Evolutionary conservation across 148 eudicot species (phyloP).

Genomic region (Vaccinium corymbosum): DNA sequence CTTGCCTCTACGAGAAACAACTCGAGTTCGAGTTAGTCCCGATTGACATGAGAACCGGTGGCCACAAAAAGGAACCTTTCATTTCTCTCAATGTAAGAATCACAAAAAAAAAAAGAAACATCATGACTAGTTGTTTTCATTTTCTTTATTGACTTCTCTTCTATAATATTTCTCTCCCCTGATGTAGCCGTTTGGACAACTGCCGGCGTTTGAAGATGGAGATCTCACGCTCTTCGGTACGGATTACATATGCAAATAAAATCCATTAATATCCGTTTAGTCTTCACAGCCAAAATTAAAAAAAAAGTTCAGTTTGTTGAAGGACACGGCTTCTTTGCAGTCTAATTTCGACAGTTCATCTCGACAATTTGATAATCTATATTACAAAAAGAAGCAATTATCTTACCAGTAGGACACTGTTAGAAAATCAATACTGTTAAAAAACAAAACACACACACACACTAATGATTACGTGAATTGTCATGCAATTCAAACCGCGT

Average conservation of each 20-base stretch:
- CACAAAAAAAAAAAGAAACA: too few relatives aligned
- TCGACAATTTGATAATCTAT: too few relatives aligned
- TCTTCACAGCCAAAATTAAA: background rate
- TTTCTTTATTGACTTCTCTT: background rate
- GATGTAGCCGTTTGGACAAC: conserved; percentile 45
- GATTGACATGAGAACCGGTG: conserved; percentile 32
- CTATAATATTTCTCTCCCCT: background rate
- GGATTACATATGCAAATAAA: background rate
- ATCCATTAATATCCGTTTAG: background rate
- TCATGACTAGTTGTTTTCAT: too few relatives aligned
- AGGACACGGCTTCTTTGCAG: too few relatives aligned
- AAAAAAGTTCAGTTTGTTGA: too few relatives aligned
- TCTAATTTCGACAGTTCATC: too few relatives aligned
- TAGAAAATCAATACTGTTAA: too few relatives aligned
- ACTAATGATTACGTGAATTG: too few relatives aligned
- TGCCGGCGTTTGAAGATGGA: conserved; percentile 46
- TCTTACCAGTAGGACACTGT: too few relatives aligned
- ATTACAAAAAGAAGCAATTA: too few relatives aligned
- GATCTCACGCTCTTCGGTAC: conserved; percentile 42
- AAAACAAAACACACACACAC: too few relatives aligned
- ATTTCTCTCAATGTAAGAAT: conserved; percentile 35
- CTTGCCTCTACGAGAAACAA: conserved; percentile 35
- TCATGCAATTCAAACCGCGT: too few relatives aligned
- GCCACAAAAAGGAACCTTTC: conserved; percentile 32
- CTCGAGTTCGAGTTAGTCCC: conserved; percentile 36